Conservation (phyloP, 2,329 filamentous ascomycete genomes). For the Didymella keratinophila region DNA sequence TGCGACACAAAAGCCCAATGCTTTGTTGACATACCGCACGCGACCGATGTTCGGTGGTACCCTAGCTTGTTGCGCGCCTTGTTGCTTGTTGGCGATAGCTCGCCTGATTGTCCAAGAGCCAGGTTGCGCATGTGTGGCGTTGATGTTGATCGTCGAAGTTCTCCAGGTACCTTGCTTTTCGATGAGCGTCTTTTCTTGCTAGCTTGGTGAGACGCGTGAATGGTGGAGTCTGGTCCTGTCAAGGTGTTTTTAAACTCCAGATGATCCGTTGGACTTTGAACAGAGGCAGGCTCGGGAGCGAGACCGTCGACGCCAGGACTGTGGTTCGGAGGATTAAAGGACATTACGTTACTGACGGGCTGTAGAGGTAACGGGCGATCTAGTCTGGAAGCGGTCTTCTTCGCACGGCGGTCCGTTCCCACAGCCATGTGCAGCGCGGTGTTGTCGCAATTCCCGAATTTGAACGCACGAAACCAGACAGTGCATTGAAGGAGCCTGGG, state of each 20-base stretch:
- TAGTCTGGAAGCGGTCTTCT: conserved; percentile 45
- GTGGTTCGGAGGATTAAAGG: conserved; percentile 43
- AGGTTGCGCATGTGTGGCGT: conserved; percentile 58
- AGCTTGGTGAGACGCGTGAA: conserved; percentile 35
- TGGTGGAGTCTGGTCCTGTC: conserved; percentile 27
- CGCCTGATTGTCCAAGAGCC: conserved; percentile 48
- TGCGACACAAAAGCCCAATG: neutral
- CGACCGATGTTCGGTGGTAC: conserved; percentile 93
- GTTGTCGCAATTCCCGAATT: conserved; percentile 39
- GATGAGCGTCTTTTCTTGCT: conserved; percentile 50
- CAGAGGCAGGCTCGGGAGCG: conserved; percentile 33
- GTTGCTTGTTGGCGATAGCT: conserved; percentile 62
- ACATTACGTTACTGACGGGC: conserved; percentile 46
- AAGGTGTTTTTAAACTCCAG: conserved; percentile 31
- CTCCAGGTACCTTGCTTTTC: conserved; percentile 51
- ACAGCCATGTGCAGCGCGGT: conserved; percentile 50
- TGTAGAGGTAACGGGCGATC: conserved; percentile 45
- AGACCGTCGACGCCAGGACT: conserved; percentile 39
- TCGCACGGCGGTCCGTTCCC: conserved; percentile 47
- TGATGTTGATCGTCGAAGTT: conserved; percentile 55
- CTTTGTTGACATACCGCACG: conserved; percentile 79
- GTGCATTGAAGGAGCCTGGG: conserved; percentile 42
- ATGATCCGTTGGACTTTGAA: conserved; percentile 34
- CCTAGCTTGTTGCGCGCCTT: conserved; percentile 90
- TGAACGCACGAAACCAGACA: conserved; percentile 32